Evolutionary conservation across 129 eudicot species (phyloP).

Genomic region (Rutidosis leptorrhynchoides): DNA sequence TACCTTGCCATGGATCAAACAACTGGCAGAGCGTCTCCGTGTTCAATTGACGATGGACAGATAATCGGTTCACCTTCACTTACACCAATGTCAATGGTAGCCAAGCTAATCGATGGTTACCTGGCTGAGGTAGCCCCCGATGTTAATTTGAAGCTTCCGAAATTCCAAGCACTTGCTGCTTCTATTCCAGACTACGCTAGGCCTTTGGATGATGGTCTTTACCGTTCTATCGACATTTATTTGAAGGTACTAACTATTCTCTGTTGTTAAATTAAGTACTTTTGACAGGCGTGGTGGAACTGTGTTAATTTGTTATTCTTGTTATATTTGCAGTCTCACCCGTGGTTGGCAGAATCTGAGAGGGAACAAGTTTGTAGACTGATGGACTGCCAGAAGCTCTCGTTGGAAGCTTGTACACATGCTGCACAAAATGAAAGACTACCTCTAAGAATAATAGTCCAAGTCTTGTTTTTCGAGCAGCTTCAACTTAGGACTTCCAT

Average conservation of each 20-base stretch:
- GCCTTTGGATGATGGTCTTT: conserved; percentile 93
- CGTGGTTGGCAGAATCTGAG: conserved; percentile 83
- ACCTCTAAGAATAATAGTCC: conserved; percentile 83
- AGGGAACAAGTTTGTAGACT: conserved; percentile 88
- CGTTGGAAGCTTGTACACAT: conserved; percentile 94
- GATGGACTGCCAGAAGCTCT: conserved; percentile 93
- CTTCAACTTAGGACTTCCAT: conserved; percentile 86
- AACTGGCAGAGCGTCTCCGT: conserved; percentile 75
- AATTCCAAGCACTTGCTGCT: conserved; percentile 85
- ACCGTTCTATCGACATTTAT: conserved; percentile 92
- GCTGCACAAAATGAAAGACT: conserved; percentile 95
- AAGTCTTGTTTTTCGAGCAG: conserved; percentile 96
- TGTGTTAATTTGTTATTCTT: no score
- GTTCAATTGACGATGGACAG: conserved; percentile 71
- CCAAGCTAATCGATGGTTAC: conserved; percentile 87
- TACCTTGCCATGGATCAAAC: conserved; percentile 77
- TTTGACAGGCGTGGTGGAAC: no score
- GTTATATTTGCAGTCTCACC: conserved; percentile 97
- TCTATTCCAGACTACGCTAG: conserved; percentile 93
- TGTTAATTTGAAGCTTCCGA: conserved; percentile 77
- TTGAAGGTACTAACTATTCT: no score
- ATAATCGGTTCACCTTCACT: conserved; percentile 80
- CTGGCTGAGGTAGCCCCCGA: conserved; percentile 96
- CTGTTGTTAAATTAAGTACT: no score
- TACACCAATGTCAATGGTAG: conserved; percentile 91